These are phyloP conservation scores for Fusarium foetens DNA, from an alignment of 2,329 filamentous ascomycete genomes.

Conservation along the genomic window DNA sequence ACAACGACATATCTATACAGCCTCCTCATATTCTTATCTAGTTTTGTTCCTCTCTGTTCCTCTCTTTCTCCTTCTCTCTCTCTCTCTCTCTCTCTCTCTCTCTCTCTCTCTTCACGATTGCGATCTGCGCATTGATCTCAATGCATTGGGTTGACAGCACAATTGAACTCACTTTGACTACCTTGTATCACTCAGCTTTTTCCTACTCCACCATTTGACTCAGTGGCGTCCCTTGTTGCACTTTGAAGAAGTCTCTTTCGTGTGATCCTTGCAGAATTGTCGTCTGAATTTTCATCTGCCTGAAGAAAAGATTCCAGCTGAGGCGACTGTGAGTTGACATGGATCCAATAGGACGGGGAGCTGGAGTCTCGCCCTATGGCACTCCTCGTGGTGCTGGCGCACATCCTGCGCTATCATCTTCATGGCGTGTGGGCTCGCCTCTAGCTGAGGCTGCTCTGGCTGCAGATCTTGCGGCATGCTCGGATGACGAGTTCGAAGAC, in stretches of 20 bases:
- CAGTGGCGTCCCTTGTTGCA: slow-evolving; percentile 18
- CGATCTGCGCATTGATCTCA: slow-evolving; percentile 2
- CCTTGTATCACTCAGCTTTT: slow-evolving; percentile 25
- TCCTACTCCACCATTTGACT: slow-evolving; percentile 14
- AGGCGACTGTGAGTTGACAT: slow-evolving; percentile 13
- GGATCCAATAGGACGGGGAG: slow-evolving; percentile 36
- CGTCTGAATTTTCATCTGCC: slow-evolving; percentile 9
- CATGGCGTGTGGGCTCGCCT: slow-evolving; percentile 70
- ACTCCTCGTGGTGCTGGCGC: slow-evolving; percentile 35
- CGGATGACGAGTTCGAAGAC: slow-evolving; percentile 62
- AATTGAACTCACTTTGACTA: slow-evolving; percentile 20
- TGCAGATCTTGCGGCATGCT: slow-evolving; percentile 72
- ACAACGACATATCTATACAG: slow-evolving; percentile 25
- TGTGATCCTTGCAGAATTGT: slow-evolving; percentile 18
- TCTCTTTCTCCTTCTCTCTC: not conserved
- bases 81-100: not conserved
- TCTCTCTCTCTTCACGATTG: slow-evolving; percentile 6
- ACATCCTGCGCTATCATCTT: slow-evolving; percentile 50
- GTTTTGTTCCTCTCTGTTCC: not conserved
- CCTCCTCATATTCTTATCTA: slow-evolving; percentile 24
- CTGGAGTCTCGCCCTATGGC: slow-evolving; percentile 37
- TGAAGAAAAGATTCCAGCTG: slow-evolving; percentile 3
- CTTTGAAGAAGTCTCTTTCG: slow-evolving; percentile 20
- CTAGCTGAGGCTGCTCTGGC: slow-evolving; percentile 73
- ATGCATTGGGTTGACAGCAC: slow-evolving; percentile 3